Evolutionary conservation across 345 rosid species (phyloP), one percentile per base, ranked within the genome.

Genomic region (Hirschfeldia incana): DNA sequence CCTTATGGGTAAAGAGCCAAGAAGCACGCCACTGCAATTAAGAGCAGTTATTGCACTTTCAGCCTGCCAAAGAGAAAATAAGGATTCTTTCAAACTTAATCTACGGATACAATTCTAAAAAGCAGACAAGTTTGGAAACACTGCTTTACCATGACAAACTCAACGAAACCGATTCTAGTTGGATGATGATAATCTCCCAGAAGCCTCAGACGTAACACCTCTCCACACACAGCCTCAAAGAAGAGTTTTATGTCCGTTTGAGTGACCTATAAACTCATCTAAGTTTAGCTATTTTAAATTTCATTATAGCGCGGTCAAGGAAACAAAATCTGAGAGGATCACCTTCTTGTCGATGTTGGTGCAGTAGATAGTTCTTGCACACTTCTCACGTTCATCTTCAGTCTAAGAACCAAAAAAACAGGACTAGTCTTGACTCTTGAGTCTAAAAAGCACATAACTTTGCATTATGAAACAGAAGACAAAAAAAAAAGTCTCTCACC

Each of bases 311-410:
- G 69, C 5, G 0, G 4, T 8, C 0, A 27, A 39, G 21, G 26
- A 30, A 21, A 59, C 27, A 0, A 60, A 65, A 36, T 30, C 12
- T 51, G 13, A 76, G 16, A 74, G 69, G 36, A 1, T 70, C 64
- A 94, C 98, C 93, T 90, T 94, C 87, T 89, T 94, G 75, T 94
- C 98, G 8, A 94, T 91, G 82, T 94, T 94, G 73, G 98, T 89
- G 79, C 98, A 94, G 73, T 94, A 94, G 76, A 94, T 88, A 65
- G 98, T 94, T 80, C 97, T 88, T 8, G 96, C 76, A 74, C 98
- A 94, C 97, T 90, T 94, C 85, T 94, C 97, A 28, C 97, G 97
- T 46, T 94, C 98, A 85, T 94, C 94, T 75, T 91, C 97, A 84
- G 44, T 77, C 98, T 92, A 88, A 57, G 6, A 32, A 44, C 30